Evolutionary conservation across 331 rosid genomes (phyloP).

Genomic region (Telfairia occidentalis): DNA sequence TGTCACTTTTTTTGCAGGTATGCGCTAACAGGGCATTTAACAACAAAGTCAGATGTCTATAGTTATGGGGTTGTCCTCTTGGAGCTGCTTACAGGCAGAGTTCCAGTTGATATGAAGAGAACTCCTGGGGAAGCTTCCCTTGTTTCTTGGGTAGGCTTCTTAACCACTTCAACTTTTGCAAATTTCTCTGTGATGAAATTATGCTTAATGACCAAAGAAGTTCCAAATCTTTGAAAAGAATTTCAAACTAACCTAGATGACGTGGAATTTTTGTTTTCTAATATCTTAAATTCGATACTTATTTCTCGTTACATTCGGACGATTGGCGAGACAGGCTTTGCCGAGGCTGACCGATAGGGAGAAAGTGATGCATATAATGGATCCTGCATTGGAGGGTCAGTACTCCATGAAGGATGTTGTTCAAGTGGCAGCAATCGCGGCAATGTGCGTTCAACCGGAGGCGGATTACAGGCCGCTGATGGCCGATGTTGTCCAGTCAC

Average conservation of each 20-base stretch:
- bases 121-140: slow-evolving; percentile 81
- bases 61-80: slow-evolving; percentile 86
- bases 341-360: slow-evolving; percentile 81
- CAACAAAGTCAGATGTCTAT: slow-evolving; percentile 89
- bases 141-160: slow-evolving; percentile 74
- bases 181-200: neutral
- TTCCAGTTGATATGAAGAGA: slow-evolving; percentile 87
- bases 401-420: slow-evolving; percentile 83
- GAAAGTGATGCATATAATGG: slow-evolving; percentile 73
- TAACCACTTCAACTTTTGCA: neutral
- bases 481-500: slow-evolving; percentile 95
- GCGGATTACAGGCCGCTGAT: slow-evolving; percentile 92
- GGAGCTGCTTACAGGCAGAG: slow-evolving; percentile 85
- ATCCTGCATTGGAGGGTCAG: slow-evolving; percentile 77
- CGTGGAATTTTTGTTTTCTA: neutral
- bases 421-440: slow-evolving; percentile 93
- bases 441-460: slow-evolving; percentile 93
- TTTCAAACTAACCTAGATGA: neutral
- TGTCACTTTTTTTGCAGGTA: slow-evolving; percentile 43
- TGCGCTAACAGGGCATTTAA: slow-evolving; percentile 92
- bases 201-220: neutral
- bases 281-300: neutral
- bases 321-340: slow-evolving; percentile 49
- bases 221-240: neutral
- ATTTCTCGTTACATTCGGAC: neutral